These are phyloP conservation scores for Pseudoneurospora amorphoporcata DNA, from an alignment of 495 filamentous ascomycete genomes.

Conservation along the genomic window DNA sequence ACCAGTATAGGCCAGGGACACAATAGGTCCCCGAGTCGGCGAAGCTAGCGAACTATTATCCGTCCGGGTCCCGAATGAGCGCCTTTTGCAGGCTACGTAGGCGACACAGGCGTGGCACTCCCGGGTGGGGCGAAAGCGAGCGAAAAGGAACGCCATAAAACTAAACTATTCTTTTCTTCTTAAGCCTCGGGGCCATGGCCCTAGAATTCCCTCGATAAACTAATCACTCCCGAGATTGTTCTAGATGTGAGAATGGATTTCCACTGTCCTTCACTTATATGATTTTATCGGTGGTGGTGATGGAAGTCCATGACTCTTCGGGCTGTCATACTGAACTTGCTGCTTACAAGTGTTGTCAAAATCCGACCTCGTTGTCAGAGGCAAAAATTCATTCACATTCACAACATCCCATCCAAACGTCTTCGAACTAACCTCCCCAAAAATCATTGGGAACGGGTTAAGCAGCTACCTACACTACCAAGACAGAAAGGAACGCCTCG, in stretches of 20 bases:
- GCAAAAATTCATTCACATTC: neutral
- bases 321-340: no score
- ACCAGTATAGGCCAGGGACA: neutral
- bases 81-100: neutral
- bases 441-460: neutral
- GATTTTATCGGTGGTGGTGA: neutral
- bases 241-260: neutral
- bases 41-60: neutral
- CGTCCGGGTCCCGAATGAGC: neutral
- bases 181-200: neutral
- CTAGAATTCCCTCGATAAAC: neutral
- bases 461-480: neutral
- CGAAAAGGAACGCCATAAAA: neutral
- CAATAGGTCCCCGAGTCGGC: neutral
- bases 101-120: neutral
- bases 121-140: neutral
- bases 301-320: neutral
- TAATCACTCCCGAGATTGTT: neutral
- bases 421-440: neutral
- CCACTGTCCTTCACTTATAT: neutral
- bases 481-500: neutral
- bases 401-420: neutral
- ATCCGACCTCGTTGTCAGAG: neutral
- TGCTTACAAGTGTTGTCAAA: no score
- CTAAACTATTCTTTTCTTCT: neutral